phyloP scores from a whole-genome alignment of 2,329 filamentous ascomycete species.

The Pseudogymnoascus sp. region DNA sequence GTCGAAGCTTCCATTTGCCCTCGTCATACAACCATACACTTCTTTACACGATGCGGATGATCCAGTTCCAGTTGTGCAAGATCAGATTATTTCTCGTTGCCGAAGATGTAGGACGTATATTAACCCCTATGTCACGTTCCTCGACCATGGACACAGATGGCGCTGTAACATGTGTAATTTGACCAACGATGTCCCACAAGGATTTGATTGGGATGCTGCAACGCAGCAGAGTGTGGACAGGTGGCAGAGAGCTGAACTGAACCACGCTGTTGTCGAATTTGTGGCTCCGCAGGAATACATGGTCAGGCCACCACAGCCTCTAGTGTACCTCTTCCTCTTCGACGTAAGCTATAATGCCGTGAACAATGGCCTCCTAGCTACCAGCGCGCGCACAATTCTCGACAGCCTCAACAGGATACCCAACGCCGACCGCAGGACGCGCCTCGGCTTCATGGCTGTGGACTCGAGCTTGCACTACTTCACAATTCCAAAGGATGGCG shows the following conservation, averaged over 20 bases:
- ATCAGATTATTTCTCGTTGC: conserved; percentile 96
- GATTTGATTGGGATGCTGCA: conserved; percentile 95
- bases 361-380: conserved; percentile 84
- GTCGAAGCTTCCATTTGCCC: conserved; percentile 88
- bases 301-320: conserved; percentile 90
- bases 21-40: conserved; percentile 93
- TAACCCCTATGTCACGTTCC: conserved; percentile 92
- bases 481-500: conserved; percentile 79
- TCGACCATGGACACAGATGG: conserved; percentile 96
- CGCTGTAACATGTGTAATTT: conserved; percentile 99
- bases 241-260: conserved; percentile 87
- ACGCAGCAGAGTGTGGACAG: conserved; percentile 86
- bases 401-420: conserved; percentile 95
- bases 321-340: conserved; percentile 93
- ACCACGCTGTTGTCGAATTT: conserved; percentile 95
- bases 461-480: conserved; percentile 96
- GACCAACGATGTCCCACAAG: conserved; percentile 97
- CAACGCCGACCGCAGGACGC: conserved; percentile 89
- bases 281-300: conserved; percentile 98
- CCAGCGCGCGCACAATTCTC: conserved; percentile 84
- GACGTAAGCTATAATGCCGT: conserved; percentile 90
- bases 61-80: conserved; percentile 81
- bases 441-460: conserved; percentile 90
- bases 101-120: conserved; percentile 94
- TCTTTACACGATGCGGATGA: conserved; percentile 91